phyloP scores from a whole-genome alignment of 345 rosid species.

The Euphorbia peplus region DNA sequence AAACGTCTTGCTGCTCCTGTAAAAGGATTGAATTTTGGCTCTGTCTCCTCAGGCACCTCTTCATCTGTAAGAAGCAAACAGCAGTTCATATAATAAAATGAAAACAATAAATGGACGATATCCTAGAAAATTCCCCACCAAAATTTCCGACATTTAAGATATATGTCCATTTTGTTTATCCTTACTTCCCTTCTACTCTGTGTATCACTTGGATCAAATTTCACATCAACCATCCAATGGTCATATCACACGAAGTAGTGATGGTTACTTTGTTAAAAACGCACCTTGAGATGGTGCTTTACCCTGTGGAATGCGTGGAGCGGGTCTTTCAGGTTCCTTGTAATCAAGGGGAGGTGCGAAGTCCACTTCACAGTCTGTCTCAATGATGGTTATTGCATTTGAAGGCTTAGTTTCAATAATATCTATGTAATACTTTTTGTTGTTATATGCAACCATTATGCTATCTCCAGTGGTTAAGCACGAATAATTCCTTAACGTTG shows the following conservation, averaged over 20 bases:
- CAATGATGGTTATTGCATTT: slow-evolving; percentile 89
- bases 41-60: slow-evolving; percentile 49
- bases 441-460: slow-evolving; percentile 98
- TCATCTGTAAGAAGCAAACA: slow-evolving; percentile 46
- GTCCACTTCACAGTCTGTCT: slow-evolving; percentile 99
- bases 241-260: neutral
- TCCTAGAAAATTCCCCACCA: neutral
- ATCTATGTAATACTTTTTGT: slow-evolving; percentile 94
- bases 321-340: slow-evolving; percentile 87
- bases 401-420: slow-evolving; percentile 93
- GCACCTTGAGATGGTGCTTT: slow-evolving; percentile 67
- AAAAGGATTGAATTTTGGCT: slow-evolving; percentile 81
- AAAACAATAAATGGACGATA: neutral
- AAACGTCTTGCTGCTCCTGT: slow-evolving; percentile 78
- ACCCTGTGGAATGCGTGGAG: slow-evolving; percentile 36
- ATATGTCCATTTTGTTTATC: no score
- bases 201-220: neutral
- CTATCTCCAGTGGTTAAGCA: slow-evolving; percentile 97
- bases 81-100: neutral
- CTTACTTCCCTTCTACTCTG: no score
- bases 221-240: neutral
- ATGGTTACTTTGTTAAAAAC: neutral
- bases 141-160: neutral
- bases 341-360: slow-evolving; percentile 98
- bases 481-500: slow-evolving; percentile 90